Conservation (phyloP, 345 rosid genomes). For the Abelmoschus esculentus region DNA sequence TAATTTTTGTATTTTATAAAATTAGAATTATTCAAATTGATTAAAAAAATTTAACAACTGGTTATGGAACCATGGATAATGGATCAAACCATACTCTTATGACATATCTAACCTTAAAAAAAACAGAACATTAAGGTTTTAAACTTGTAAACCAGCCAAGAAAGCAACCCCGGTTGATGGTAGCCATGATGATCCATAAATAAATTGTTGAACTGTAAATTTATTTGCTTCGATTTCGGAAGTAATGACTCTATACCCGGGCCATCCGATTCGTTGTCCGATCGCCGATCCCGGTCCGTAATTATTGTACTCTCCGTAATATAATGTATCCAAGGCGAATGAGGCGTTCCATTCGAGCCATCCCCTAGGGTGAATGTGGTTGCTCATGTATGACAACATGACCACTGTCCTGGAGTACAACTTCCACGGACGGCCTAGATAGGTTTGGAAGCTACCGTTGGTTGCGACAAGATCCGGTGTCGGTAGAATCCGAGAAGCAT, state of each 20-base stretch:
- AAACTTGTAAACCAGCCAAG: slow-evolving; percentile 68
- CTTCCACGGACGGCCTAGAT: slow-evolving; percentile 95
- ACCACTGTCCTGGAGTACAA: slow-evolving; percentile 61
- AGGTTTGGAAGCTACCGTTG: slow-evolving; percentile 50
- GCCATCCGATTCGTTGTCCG: slow-evolving; percentile 70
- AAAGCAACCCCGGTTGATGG: slow-evolving; percentile 96
- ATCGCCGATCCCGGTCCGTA: slow-evolving; percentile 68
- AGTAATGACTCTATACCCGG: slow-evolving; percentile 70
- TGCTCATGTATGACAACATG: slow-evolving; percentile 66
- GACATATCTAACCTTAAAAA: not conserved
- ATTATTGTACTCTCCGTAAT: slow-evolving; percentile 88
- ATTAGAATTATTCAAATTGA: not conserved
- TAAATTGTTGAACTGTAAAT: slow-evolving; percentile 81
- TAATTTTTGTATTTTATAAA: no score
- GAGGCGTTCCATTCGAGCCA: slow-evolving; percentile 93
- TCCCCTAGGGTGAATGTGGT: slow-evolving; percentile 77
- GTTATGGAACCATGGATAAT: not conserved
- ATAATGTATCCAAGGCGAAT: slow-evolving; percentile 76
- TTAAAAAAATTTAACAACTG: not conserved
- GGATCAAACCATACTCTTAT: not conserved
- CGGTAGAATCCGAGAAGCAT: slow-evolving; percentile 62
- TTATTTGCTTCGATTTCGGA: slow-evolving; percentile 58
- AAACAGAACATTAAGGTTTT: slow-evolving; percentile 1
- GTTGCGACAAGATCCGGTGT: slow-evolving; percentile 37
- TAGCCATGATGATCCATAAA: slow-evolving; percentile 90